phyloP scores from a whole-genome alignment of 129 eudicot genomes.

The Centaurea solstitialis region DNA sequence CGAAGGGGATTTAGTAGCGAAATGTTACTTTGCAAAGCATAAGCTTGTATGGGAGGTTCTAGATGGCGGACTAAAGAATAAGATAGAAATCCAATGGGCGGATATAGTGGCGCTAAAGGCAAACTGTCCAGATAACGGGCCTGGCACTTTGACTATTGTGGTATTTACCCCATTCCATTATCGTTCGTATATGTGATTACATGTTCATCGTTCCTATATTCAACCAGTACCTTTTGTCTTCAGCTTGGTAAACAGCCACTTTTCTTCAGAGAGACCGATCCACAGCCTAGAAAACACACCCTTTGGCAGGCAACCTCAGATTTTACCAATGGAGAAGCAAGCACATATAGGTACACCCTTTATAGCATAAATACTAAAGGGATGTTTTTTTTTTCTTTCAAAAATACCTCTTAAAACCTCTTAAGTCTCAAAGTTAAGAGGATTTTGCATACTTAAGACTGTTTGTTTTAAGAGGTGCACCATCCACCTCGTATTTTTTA shows the following conservation, averaged over 20 bases:
- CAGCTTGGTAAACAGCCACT: constrained; percentile 72
- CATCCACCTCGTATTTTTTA: no score
- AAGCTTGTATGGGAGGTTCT: constrained; percentile 95
- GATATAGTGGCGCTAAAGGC: constrained; percentile 70
- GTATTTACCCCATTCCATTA: constrained; percentile 32
- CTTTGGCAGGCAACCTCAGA: constrained; percentile 75
- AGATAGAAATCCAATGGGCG: constrained; percentile 85
- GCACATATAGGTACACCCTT: constrained; percentile 39
- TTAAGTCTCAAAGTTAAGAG: no score
- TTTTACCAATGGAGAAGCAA: constrained; percentile 81
- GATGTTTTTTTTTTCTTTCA: no score
- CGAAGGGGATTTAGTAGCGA: constrained; percentile 81
- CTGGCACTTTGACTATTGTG: constrained; percentile 59
- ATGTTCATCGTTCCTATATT: not conserved
- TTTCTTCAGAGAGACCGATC: constrained; percentile 74
- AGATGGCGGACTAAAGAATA: constrained; percentile 72
- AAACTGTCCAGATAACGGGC: constrained; percentile 54
- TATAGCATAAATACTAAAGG: no score
- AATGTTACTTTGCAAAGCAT: constrained; percentile 89
- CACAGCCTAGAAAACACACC: constrained; percentile 91
- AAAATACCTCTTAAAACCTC: no score
- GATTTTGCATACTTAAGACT: no score
- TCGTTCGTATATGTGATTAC: not conserved
- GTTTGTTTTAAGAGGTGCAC: no score
- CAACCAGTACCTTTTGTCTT: not conserved